Evolutionary conservation across 2,329 filamentous ascomycete species (phyloP).

Genomic region (Sporothrix humicola): DNA sequence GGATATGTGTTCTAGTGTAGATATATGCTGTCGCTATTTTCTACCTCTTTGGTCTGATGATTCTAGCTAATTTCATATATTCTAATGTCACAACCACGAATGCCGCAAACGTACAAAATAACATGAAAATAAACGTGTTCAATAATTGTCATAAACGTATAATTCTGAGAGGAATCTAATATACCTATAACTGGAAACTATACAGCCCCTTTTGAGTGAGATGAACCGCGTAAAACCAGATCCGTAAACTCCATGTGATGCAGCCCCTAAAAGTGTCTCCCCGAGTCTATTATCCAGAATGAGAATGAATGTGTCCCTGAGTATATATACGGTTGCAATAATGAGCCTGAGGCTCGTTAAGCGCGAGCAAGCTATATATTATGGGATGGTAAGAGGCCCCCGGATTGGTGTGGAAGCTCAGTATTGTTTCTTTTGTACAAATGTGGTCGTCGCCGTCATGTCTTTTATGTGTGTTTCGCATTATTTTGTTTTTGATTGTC

Average conservation of each 20-base stretch:
- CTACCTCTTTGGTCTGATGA: neutral
- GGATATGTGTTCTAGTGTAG: neutral
- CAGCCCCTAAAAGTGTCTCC: slow-evolving; percentile 4
- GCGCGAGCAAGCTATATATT: neutral
- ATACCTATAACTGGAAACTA: neutral
- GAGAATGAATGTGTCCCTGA: neutral
- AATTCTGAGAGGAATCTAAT: slow-evolving; percentile 27
- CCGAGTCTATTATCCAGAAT: slow-evolving; percentile 2
- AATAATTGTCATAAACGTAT: neutral
- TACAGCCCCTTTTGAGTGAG: neutral
- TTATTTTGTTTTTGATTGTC: neutral
- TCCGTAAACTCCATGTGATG: slow-evolving; percentile 28
- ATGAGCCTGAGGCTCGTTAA: neutral
- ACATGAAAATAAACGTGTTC: neutral
- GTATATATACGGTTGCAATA: neutral
- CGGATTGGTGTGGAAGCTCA: neutral
- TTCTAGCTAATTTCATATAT: neutral
- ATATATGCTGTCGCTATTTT: too few relatives aligned
- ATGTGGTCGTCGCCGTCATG: slow-evolving; percentile 26
- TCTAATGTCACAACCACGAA: neutral
- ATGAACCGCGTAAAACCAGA: neutral
- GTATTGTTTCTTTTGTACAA: neutral
- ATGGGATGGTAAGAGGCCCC: neutral
- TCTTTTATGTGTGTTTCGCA: neutral
- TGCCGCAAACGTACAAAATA: too few relatives aligned